phyloP scores from a whole-genome alignment of 345 rosid species.

The Eucalyptus marginata region DNA sequence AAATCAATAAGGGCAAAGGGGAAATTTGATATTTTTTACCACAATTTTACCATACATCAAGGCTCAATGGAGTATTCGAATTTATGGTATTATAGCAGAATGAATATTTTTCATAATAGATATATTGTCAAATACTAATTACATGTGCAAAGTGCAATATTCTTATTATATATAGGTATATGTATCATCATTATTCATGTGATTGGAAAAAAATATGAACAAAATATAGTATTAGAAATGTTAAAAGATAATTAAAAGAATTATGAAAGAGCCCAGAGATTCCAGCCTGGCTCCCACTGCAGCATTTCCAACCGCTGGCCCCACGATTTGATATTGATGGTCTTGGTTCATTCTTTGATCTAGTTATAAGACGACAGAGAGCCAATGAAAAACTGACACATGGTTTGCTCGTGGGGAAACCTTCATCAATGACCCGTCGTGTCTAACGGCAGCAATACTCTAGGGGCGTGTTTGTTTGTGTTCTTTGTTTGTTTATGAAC shows the following conservation, averaged over 20 bases:
- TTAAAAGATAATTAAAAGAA: neutral
- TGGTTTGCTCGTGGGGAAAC: neutral
- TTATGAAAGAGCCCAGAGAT: neutral
- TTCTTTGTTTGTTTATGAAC: too few species aligned
- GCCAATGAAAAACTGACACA: neutral
- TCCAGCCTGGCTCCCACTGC: neutral
- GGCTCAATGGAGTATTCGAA: neutral
- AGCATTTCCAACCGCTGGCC: neutral
- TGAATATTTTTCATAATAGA: neutral
- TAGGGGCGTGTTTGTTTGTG: too few species aligned
- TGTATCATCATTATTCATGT: neutral
- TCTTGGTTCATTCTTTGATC: too few species aligned
- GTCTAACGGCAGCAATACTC: neutral
- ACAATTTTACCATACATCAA: accelerated
- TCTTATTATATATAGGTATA: neutral
- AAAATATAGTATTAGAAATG: neutral
- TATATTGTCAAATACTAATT: neutral
- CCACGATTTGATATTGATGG: neutral
- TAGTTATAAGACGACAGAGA: too few species aligned
- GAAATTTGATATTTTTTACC: neutral
- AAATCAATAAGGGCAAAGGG: neutral
- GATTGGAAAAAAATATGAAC: neutral
- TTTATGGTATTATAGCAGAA: too few species aligned
- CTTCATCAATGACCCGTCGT: accelerated
- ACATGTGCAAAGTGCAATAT: neutral